Evolutionary conservation across 805 yeast species (phyloP).

Genomic region (Sugiyamaella marilandica): DNA sequence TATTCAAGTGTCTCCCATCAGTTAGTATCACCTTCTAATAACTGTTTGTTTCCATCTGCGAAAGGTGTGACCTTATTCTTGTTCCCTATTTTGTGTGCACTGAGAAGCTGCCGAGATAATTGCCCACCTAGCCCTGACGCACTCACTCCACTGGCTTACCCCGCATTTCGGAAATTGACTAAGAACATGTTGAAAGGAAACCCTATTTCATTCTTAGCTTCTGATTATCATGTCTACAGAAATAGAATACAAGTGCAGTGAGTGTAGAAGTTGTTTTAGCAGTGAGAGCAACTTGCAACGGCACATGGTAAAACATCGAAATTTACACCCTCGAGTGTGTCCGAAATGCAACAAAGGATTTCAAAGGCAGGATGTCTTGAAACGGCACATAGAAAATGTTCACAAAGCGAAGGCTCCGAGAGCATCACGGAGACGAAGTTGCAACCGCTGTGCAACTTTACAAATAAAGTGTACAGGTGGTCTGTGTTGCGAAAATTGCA

Average conservation of each 20-base stretch:
- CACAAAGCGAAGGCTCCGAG: slow-evolving; percentile 6
- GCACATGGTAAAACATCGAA: neutral
- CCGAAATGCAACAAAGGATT: slow-evolving; percentile 9
- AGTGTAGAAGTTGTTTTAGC: neutral
- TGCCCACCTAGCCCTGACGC: too few species aligned
- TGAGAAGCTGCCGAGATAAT: too few species aligned
- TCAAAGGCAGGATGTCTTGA: slow-evolving; percentile 5
- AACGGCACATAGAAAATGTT: slow-evolving; percentile 4
- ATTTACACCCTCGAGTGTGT: neutral
- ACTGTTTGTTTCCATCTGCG: too few species aligned
- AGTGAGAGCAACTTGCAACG: slow-evolving; percentile 1
- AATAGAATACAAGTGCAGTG: neutral
- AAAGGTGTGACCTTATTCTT: too few species aligned
- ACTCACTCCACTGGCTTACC: too few species aligned
- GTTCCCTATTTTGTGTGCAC: too few species aligned
- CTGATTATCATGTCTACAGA: neutral
- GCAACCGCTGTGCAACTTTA: slow-evolving; percentile 4
- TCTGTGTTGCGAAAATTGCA: slow-evolving; percentile 1
- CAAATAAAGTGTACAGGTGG: slow-evolving; percentile 6
- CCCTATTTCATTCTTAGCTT: too few species aligned
- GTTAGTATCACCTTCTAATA: too few species aligned
- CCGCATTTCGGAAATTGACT: too few species aligned
- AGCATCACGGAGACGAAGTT: slow-evolving; percentile 1
- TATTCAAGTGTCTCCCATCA: too few species aligned
- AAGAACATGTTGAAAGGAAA: too few species aligned